Percentiles rank a stretch among this genome's conserved stretches.
These are phyloP conservation scores for Fusarium transvaalense DNA, from an alignment of 2,329 filamentous ascomycete species.

Conservation along the genomic window DNA sequence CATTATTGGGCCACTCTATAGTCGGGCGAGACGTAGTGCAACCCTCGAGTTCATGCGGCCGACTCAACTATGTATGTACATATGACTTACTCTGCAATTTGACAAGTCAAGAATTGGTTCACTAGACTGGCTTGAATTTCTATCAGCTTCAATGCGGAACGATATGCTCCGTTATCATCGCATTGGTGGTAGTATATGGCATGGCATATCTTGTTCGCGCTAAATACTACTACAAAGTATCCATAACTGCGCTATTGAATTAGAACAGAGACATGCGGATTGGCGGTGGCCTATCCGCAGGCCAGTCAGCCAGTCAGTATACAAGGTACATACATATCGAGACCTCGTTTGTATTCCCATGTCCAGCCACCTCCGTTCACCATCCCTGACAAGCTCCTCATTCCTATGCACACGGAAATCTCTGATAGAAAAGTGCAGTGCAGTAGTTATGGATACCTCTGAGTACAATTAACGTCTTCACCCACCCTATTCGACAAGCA, in stretches of 20 bases:
- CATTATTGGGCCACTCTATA: constrained; percentile 26
- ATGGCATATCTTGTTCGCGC: constrained; percentile 17
- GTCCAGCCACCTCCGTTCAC: constrained; percentile 30
- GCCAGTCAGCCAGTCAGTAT: not conserved
- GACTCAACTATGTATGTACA: constrained; percentile 8
- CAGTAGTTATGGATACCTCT: constrained; percentile 5
- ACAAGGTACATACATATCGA: constrained; percentile 31
- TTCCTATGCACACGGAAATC: constrained; percentile 36
- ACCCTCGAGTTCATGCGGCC: constrained; percentile 40
- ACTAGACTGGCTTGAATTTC: not conserved
- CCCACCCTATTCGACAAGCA: constrained; percentile 29
- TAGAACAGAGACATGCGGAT: constrained; percentile 18
- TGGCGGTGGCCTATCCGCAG: constrained; percentile 22
- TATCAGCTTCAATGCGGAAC: constrained; percentile 21
- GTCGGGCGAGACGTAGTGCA: constrained; percentile 34
- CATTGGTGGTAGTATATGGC: constrained; percentile 24
- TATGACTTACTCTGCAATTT: constrained; percentile 3
- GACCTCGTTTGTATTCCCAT: constrained; percentile 35
- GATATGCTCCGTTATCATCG: constrained; percentile 26
- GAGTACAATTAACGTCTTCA: not conserved
- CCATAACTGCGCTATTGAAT: constrained; percentile 1
- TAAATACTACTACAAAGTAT: constrained; percentile 9
- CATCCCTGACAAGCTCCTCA: constrained; percentile 27
- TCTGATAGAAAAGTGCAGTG: constrained; percentile 2
- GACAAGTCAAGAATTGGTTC: constrained; percentile 15